Base-by-base conservation (phyloP, 1,284 basidiomycete species). In the Anthracocystis panici-leucophaei region DNA sequence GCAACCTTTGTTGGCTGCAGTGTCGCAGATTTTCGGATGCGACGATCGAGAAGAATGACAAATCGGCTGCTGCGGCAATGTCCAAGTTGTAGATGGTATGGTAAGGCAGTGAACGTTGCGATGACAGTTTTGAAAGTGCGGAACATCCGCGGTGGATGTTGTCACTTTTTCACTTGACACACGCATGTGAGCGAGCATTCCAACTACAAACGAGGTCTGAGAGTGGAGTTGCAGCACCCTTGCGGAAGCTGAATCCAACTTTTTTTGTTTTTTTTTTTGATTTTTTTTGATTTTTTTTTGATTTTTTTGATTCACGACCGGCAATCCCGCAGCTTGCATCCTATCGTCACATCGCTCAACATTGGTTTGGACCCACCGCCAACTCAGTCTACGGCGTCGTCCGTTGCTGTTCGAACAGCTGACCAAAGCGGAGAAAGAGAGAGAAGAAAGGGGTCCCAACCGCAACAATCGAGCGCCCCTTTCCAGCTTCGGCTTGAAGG, bases 1-100 rank as follows among this genome's bases (percentile, higher is more conserved):
- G 45, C 45, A 55, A 25, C 33, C 42, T 27, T 33, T 21, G 41
- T 42, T 44, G 53, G 35, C 50, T 48, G 27, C 46, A 48, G 46
- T 48, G 25, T 25, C 14, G 46, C 42, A 23, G 42, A 14, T 18
- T 25, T 18, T 20, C 18, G 48, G 29, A 33, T 33, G 48, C 12
- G 48, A 49, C 27, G 16, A 10, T 25, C 18, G 27, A 48, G 14
- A 46, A 20, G 6, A 27, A n/a, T 45, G 27, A n/a, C 16, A 31
- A 16, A 18, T n/a, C 9, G 46, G 25, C 46, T n/a, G 46, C 29
- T 18, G 21, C 18, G 11, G 20, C 18, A 31, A 11, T 31, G n/a
- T n/a, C 1, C 4, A 7, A 27, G 27, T 10, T 20, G 48, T 16
- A 16, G 48, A 31, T 48, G 18, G 18, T 23, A 14, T 23, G 9